A percentile compares a stretch with the other conserved stretches of the same genome.
These are phyloP conservation scores for Beauveria sp. DNA, from an alignment of 2,329 filamentous ascomycete species.

Conservation along the genomic window DNA sequence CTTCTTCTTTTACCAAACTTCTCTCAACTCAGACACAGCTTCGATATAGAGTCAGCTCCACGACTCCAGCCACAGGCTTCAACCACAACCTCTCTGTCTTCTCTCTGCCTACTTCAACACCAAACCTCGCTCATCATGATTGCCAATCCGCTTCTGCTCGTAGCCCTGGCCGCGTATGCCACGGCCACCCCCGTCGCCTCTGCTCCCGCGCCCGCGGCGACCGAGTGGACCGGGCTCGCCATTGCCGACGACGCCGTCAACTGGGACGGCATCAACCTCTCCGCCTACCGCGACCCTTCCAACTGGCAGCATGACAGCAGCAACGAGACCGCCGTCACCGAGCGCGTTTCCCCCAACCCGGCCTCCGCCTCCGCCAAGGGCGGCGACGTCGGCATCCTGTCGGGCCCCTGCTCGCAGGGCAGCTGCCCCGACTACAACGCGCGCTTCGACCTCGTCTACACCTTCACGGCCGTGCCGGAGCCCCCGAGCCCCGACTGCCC, in stretches of 20 bases:
- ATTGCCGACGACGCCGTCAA: neutral
- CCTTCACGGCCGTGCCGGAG: neutral
- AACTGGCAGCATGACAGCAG: neutral
- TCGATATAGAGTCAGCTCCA: neutral
- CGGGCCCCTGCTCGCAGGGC: conserved; percentile 11
- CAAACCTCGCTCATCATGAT: neutral
- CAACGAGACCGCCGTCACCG: neutral
- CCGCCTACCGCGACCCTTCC: neutral
- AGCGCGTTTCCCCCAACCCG: neutral
- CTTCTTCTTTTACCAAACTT: neutral
- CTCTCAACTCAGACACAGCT: neutral
- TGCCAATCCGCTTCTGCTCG: neutral
- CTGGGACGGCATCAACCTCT: neutral
- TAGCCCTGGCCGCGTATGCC: neutral
- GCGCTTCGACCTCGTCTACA: conserved; percentile 11
- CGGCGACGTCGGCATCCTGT: neutral
- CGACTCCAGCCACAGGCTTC: neutral
- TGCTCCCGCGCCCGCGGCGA: neutral
- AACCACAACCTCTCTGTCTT: neutral
- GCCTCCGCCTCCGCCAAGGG: neutral
- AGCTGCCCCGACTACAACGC: conserved; percentile 11
- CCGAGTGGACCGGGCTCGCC: neutral
- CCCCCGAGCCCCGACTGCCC: conserved; percentile 1
- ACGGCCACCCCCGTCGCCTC: neutral
- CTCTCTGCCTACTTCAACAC: neutral